These are phyloP conservation scores for Aegilops sharonensis DNA, from an alignment of 176 grass and related monocot species.

Conservation along the genomic window DNA sequence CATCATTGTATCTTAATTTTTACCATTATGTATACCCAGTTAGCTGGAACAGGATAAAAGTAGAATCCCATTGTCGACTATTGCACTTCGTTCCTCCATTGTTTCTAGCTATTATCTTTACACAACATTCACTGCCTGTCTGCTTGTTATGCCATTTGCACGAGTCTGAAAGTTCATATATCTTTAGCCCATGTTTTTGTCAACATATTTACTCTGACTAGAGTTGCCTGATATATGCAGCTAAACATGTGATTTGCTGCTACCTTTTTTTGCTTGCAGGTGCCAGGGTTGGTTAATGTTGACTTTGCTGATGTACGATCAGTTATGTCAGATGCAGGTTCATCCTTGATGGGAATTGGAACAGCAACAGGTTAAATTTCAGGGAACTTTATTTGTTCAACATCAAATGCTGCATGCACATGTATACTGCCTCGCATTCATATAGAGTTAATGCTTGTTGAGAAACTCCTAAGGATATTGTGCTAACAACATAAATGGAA, in stretches of 20 bases:
- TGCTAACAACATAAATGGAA: background rate
- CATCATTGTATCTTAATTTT: background rate
- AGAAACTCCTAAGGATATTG: background rate
- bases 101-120: background rate
- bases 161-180: background rate
- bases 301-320: conserved; percentile 89
- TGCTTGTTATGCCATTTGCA: conserved; percentile 14
- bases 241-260: background rate
- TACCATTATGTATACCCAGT: background rate
- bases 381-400: background rate
- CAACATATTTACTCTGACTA: background rate
- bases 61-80: background rate
- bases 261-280: conserved; percentile 38
- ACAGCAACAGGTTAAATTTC: conserved; percentile 69
- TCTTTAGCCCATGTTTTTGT: conserved; percentile 4
- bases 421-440: background rate
- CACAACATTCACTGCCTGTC: background rate
- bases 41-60: background rate
- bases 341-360: conserved; percentile 97
- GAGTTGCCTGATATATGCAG: background rate
- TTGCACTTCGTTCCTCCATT: background rate
- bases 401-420: background rate
- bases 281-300: conserved; percentile 88
- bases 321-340: conserved; percentile 86
- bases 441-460: background rate